Conservation (phyloP, 257 asterid genomes). For the Solanum paucissectum region DNA sequence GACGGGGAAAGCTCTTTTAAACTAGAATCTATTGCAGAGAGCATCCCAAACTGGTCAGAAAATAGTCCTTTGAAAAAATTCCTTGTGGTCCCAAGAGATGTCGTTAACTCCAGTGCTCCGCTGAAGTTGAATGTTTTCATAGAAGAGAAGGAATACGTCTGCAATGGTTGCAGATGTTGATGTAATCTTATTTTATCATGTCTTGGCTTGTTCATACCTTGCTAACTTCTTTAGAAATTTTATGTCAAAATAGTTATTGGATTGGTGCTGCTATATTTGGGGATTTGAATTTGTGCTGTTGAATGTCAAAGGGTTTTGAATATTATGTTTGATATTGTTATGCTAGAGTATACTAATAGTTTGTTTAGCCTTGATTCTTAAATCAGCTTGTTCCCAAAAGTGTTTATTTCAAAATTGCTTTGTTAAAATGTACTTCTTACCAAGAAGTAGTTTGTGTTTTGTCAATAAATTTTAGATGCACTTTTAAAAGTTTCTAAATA, state of each 20-base stretch:
- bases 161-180: background rate
- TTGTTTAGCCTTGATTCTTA: background rate
- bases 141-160: background rate
- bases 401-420: too few species aligned
- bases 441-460: too few species aligned
- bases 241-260: background rate
- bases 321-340: background rate
- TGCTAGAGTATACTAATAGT: too few species aligned
- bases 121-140: conserved; percentile 36
- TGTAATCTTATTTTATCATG: background rate
- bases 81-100: conserved; percentile 40
- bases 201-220: background rate
- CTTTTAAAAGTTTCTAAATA: too few species aligned
- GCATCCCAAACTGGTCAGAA: conserved; percentile 19
- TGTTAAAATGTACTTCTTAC: too few species aligned
- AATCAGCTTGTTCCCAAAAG: too few species aligned
- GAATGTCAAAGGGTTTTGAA: background rate
- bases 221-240: background rate
- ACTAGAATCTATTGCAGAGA: conserved; percentile 25
- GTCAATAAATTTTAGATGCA: too few species aligned
- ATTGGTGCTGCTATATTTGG: background rate
- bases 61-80: conserved; percentile 13
- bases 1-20: conserved; percentile 30
- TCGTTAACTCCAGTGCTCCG: background rate
- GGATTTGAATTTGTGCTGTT: background rate